phyloP scores from a whole-genome alignment of 2,329 filamentous ascomycete species.

The Macrophomina phaseolina region DNA sequence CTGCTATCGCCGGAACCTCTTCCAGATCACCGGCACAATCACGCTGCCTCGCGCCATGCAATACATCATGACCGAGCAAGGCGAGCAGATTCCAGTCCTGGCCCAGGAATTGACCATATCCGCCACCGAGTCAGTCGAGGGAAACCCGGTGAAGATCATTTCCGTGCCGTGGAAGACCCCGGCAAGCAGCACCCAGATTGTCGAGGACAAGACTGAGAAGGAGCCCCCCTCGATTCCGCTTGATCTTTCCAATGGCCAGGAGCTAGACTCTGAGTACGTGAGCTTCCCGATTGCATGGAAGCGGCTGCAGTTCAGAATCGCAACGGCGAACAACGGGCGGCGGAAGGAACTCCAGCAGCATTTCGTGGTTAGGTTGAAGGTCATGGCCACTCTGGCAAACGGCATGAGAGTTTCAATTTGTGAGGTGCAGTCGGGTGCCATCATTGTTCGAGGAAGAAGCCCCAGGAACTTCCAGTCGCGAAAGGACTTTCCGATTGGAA shows the following conservation, averaged over 20 bases:
- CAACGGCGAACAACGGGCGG: slow-evolving; percentile 93
- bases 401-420: slow-evolving; percentile 82
- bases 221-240: slow-evolving; percentile 85
- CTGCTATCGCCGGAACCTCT: slow-evolving; percentile 93
- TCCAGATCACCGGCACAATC: slow-evolving; percentile 91
- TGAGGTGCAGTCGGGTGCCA: slow-evolving; percentile 85
- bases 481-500: slow-evolving; percentile 89
- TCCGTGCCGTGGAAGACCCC: slow-evolving; percentile 98
- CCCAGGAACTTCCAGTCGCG: slow-evolving; percentile 93
- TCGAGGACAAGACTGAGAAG: slow-evolving; percentile 73
- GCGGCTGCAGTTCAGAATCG: slow-evolving; percentile 89
- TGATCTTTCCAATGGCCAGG: slow-evolving; percentile 67
- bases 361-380: slow-evolving; percentile 87
- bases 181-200: slow-evolving; percentile 75
- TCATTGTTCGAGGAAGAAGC: slow-evolving; percentile 91
- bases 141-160: slow-evolving; percentile 89
- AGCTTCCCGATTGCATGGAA: slow-evolving; percentile 96
- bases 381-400: slow-evolving; percentile 81
- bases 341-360: slow-evolving; percentile 96
- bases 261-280: slow-evolving; percentile 81
- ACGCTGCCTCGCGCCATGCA: slow-evolving; percentile 79
- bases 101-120: slow-evolving; percentile 87
- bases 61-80: slow-evolving; percentile 81
- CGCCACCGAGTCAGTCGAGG: slow-evolving; percentile 93
- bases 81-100: slow-evolving; percentile 81